Percentiles rank a stretch among this genome's conserved stretches.
Conservation (phyloP, 106 monocot species). For the Dendrobium catenatum region DNA sequence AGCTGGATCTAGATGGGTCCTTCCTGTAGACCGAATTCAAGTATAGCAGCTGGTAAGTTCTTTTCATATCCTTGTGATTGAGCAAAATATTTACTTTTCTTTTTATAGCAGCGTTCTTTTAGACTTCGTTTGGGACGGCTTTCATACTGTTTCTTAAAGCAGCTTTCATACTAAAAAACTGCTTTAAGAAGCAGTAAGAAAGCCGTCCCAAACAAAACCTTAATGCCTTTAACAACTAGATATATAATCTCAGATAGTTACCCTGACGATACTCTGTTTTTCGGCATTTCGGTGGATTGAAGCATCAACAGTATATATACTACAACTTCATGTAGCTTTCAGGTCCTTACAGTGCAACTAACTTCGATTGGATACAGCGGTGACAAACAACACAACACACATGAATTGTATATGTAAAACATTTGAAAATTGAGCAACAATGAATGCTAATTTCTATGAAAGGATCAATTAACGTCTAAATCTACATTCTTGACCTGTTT, state of each 20-base stretch:
- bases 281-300: background rate
- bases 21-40: slow-evolving; percentile 9
- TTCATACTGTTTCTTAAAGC: too few relatives aligned
- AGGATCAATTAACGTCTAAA: background rate
- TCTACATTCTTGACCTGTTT: background rate
- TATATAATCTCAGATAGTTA: too few relatives aligned
- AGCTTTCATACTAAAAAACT: too few relatives aligned
- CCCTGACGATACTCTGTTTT: background rate
- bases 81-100: background rate
- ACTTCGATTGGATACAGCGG: background rate
- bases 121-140: too few relatives aligned
- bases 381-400: background rate
- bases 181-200: too few relatives aligned
- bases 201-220: too few relatives aligned
- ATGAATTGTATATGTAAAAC: background rate
- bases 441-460: background rate
- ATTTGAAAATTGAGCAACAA: slow-evolving; percentile 1
- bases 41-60: background rate
- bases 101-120: background rate
- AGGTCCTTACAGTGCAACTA: background rate
- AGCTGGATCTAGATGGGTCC: slow-evolving; percentile 21
- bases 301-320: background rate
- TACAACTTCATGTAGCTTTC: background rate
- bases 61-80: background rate
- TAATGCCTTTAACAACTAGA: background rate